phyloP scores from a whole-genome alignment of 1,139 yeast genomes.

The Sugiyamaella neomexicana region DNA sequence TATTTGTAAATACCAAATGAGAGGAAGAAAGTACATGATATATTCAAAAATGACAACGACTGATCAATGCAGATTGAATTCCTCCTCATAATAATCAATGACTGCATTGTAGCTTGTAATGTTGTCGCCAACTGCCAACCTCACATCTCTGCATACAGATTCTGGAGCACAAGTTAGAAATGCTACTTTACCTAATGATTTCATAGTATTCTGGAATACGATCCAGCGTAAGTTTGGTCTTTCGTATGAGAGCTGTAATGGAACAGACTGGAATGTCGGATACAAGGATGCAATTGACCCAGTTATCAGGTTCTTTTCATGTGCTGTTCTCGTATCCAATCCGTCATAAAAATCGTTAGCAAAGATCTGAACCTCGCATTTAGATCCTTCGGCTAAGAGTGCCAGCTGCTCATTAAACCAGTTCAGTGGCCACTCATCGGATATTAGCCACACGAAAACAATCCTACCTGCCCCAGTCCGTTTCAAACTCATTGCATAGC shows the following conservation, averaged over 20 bases:
- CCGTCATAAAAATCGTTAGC: slow-evolving; percentile 17
- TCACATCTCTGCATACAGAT: slow-evolving; percentile 27
- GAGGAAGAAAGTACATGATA: not conserved
- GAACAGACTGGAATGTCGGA: slow-evolving; percentile 8
- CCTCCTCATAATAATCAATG: slow-evolving; percentile 40
- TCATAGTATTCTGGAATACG: slow-evolving; percentile 13
- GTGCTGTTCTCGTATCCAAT: not conserved
- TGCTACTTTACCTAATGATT: slow-evolving; percentile 10
- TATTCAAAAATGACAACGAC: not conserved
- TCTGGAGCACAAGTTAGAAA: slow-evolving; percentile 19
- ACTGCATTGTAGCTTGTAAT: slow-evolving; percentile 21
- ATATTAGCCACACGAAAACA: slow-evolving; percentile 22
- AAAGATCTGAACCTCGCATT: slow-evolving; percentile 22
- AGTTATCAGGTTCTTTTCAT: not conserved
- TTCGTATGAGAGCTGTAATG: slow-evolving; percentile 8
- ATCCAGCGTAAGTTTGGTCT: slow-evolving; percentile 15
- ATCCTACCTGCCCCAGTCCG: slow-evolving; percentile 14
- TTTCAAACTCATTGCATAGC: slow-evolving; percentile 28
- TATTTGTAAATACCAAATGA: too few species aligned
- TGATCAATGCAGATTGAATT: slow-evolving; percentile 23
- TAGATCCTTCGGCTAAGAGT: slow-evolving; percentile 12
- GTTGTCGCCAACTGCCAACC: slow-evolving; percentile 44
- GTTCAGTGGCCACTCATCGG: slow-evolving; percentile 17
- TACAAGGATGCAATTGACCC: slow-evolving; percentile 6
- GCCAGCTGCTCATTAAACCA: slow-evolving; percentile 23